A percentile compares a stretch with the other conserved stretches of the same genome.
Conservation (phyloP, 257 asterid genomes). For the Gentiana dahurica region DNA sequence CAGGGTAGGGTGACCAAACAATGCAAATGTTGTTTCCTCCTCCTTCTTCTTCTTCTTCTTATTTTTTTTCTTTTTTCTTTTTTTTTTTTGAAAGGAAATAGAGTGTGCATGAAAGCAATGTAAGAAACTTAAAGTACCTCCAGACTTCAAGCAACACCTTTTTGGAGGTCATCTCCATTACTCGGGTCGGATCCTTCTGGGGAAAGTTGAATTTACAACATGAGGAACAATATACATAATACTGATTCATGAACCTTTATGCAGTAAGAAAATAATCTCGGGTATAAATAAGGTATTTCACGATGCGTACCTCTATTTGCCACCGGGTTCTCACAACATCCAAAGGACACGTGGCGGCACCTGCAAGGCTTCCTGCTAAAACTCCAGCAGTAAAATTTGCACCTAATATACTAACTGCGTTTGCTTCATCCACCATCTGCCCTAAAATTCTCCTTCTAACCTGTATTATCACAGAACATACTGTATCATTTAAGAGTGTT, state of each 20-base stretch:
- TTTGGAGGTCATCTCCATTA: constrained; percentile 54
- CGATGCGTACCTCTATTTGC: constrained; percentile 59
- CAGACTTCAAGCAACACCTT: constrained; percentile 59
- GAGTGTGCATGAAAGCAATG: background rate
- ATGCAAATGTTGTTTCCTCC: too few relatives aligned
- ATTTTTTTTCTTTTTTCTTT: background rate
- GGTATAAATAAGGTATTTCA: too few relatives aligned
- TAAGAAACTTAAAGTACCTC: constrained; percentile 36
- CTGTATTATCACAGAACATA: constrained; percentile 29
- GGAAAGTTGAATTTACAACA: constrained; percentile 3
- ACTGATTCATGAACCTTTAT: too few relatives aligned
- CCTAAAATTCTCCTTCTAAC: constrained; percentile 54
- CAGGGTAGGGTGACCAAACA: too few relatives aligned
- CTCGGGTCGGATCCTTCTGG: constrained; percentile 65
- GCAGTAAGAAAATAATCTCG: too few relatives aligned
- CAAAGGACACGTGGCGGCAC: constrained; percentile 64
- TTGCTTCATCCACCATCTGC: constrained; percentile 38
- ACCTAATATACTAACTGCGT: constrained; percentile 37
- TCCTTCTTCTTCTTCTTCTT: background rate
- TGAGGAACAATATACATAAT: constrained; percentile 4
- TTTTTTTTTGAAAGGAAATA: background rate
- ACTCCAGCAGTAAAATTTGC: constrained; percentile 77
- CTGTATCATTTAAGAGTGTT: background rate
- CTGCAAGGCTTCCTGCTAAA: constrained; percentile 81
- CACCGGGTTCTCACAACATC: constrained; percentile 84